Percentiles rank a stretch among this genome's conserved stretches.
Conservation (phyloP, 495 filamentous ascomycete species). For the Penicillium angulare region DNA sequence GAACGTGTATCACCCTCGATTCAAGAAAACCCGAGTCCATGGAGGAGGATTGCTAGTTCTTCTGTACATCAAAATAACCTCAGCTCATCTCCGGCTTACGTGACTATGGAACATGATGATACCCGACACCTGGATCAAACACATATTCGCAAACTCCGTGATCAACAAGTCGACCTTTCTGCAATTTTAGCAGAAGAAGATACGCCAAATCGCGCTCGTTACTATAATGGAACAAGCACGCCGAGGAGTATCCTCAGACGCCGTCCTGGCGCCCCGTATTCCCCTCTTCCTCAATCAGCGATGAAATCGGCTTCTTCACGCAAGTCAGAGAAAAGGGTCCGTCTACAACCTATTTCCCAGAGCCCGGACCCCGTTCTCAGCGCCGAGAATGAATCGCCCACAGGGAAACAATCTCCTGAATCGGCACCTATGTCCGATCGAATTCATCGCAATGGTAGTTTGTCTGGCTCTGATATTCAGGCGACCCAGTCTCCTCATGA, state of each 20-base stretch:
- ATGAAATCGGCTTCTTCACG: slow-evolving; percentile 14
- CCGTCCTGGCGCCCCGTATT: slow-evolving; percentile 13
- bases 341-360: slow-evolving; percentile 25
- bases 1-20: slow-evolving; percentile 1
- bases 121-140: slow-evolving; percentile 32
- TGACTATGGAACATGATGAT: slow-evolving; percentile 27
- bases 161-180: slow-evolving; percentile 41
- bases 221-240: slow-evolving; percentile 42
- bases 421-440: slow-evolving; percentile 2
- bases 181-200: slow-evolving; percentile 32
- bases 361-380: slow-evolving; percentile 27
- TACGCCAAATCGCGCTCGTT: slow-evolving; percentile 42
- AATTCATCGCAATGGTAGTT: slow-evolving; percentile 12
- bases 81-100: slow-evolving; percentile 34
- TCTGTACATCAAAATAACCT: slow-evolving; percentile 7
- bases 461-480: slow-evolving; percentile 14
- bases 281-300: slow-evolving; percentile 12
- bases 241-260: slow-evolving; percentile 24
- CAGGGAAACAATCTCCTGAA: neutral
- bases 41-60: slow-evolving; percentile 5
- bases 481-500: slow-evolving; percentile 16
- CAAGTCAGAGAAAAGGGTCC: slow-evolving; percentile 16
- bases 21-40: slow-evolving; percentile 11
- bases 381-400: slow-evolving; percentile 15
- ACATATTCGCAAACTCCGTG: slow-evolving; percentile 35